Base-by-base conservation (phyloP, 2,329 filamentous ascomycete genomes). In the Hirsutella thompsonii region DNA sequence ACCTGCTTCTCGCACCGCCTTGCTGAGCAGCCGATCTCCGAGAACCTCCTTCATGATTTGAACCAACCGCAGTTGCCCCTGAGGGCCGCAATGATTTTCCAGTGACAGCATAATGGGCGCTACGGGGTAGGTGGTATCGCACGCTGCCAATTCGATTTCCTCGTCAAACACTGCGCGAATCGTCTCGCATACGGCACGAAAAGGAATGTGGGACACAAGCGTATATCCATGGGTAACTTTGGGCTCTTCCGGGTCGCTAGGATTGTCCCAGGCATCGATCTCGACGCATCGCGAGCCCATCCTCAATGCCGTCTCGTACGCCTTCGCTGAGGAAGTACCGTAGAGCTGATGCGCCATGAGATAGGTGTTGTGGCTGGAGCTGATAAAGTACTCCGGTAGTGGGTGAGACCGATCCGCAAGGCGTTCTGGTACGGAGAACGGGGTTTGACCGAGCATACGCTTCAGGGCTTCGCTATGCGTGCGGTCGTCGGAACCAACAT, bases 301-400 rank as follows among this genome's bases (percentile, higher is more conserved):
- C 23, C 60, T 63, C 14, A 85, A 61, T 0, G 77, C 76, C 5
- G 67, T 74, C 50, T 78, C 69, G 52, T 85, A 85, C 0, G 77
- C 79, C 4, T 67, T 62, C 8, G 76, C 76, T 3, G 72, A 74
- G 2, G 77, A 81, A 19, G 63, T 63, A 4, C 81, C 81, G 49
- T 69, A 80, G 2, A 85, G 70, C 59, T 85, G 81, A 55, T 84
- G 77, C 0, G 79, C 80, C 50, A 79, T 65, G 20, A 85, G 63
- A 50, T 85, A 85, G 0, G 81, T 85, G 57, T 85, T 85, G 61
- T 85, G 81, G 47, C 76, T 81, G 4, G 78, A 82, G 57, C 76
- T 81, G 59, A 85, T 75, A 52, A 78, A 84, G 58, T 85, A 85
- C 47, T 83, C 77, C 2, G 79, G 72, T 19, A 85, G 60, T 1